Percentiles rank a stretch among this genome's conserved stretches.
These are phyloP conservation scores for Stephanodiscus triporus DNA, from an alignment of 108 stramenopile genomes.

Conservation along the genomic window DNA sequence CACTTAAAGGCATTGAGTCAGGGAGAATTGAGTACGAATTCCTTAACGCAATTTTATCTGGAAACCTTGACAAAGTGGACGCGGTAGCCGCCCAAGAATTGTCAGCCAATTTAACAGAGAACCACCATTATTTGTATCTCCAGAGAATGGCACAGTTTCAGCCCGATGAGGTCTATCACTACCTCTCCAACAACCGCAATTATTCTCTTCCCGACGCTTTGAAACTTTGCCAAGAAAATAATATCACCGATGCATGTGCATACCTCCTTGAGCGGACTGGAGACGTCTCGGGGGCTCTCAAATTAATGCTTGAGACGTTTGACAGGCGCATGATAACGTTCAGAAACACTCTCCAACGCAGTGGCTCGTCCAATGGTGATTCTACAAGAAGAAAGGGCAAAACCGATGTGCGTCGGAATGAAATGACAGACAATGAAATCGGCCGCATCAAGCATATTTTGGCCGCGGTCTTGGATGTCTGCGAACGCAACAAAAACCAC, in stretches of 20 bases:
- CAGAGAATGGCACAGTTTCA: slow-evolving; percentile 71
- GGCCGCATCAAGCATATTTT: slow-evolving; percentile 69
- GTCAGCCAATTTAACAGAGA: slow-evolving; percentile 60
- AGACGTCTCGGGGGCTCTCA: slow-evolving; percentile 86
- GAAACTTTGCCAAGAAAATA: slow-evolving; percentile 76
- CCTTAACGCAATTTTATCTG: slow-evolving; percentile 71
- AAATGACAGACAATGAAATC: slow-evolving; percentile 62
- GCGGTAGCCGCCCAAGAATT: slow-evolving; percentile 69
- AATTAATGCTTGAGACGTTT: slow-evolving; percentile 77
- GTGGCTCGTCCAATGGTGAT: neutral
- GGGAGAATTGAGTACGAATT: slow-evolving; percentile 63
- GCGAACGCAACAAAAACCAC: slow-evolving; percentile 79
- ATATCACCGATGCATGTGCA: slow-evolving; percentile 90
- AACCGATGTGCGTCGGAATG: slow-evolving; percentile 20
- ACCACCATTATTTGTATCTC: slow-evolving; percentile 75
- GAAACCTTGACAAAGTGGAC: slow-evolving; percentile 60
- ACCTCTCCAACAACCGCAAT: slow-evolving; percentile 73
- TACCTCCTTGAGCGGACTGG: slow-evolving; percentile 91
- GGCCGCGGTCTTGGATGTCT: slow-evolving; percentile 73
- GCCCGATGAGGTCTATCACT: slow-evolving; percentile 83
- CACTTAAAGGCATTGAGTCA: slow-evolving; percentile 37
- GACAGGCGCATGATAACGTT: slow-evolving; percentile 73
- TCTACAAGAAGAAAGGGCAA: slow-evolving; percentile 2
- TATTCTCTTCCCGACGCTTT: slow-evolving; percentile 84
- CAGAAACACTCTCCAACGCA: slow-evolving; percentile 63